These are phyloP conservation scores for Albifimbria verrucaria DNA, from an alignment of 2,329 filamentous ascomycete species.

Conservation along the genomic window DNA sequence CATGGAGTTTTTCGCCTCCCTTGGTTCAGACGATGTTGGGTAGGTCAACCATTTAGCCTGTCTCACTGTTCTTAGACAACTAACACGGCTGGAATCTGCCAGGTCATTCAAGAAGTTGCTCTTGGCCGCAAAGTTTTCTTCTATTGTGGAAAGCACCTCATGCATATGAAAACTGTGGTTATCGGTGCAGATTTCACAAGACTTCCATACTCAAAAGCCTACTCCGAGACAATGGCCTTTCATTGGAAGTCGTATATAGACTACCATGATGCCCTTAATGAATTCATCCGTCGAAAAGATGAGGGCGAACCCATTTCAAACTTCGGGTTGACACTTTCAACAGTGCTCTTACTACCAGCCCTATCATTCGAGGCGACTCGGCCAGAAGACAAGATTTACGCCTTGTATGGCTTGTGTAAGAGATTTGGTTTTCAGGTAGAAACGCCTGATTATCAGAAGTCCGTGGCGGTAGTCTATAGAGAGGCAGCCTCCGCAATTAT, in stretches of 20 bases:
- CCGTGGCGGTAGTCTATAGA: not conserved
- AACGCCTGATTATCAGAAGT: not conserved
- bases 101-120: conserved; percentile 1
- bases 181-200: not conserved
- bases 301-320: not conserved
- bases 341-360: not conserved
- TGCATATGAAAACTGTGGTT: not conserved
- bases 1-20: not conserved
- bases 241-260: not conserved
- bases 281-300: not conserved
- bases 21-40: conserved; percentile 1
- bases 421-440: not conserved
- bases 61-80: not conserved
- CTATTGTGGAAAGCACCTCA: not conserved
- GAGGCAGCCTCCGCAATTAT: not conserved
- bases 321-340: not conserved
- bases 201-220: not conserved
- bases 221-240: not conserved
- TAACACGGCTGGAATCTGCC: not conserved
- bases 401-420: conserved; percentile 1
- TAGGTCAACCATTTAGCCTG: not conserved
- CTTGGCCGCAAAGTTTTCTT: not conserved
- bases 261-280: not conserved
- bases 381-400: not conserved
- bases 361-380: not conserved